phyloP scores from a whole-genome alignment of 2,329 filamentous ascomycete species.

The Pseudogymnoascus sp. region DNA sequence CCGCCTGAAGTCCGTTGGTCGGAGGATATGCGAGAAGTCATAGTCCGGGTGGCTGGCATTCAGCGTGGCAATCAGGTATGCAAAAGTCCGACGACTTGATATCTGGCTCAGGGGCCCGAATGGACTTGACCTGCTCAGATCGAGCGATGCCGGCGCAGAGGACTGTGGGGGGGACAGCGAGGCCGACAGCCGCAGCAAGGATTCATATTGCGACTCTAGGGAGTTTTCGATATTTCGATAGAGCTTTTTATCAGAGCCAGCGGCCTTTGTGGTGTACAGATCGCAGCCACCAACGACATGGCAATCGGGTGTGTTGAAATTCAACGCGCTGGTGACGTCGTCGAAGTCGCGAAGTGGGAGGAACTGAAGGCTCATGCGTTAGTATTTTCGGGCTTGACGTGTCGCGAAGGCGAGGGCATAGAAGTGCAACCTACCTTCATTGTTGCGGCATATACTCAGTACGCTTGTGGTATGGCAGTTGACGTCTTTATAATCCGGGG shows the following conservation, averaged over 20 bases:
- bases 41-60: slow-evolving; percentile 96
- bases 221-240: slow-evolving; percentile 93
- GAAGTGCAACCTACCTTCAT: slow-evolving; percentile 21
- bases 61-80: slow-evolving; percentile 90
- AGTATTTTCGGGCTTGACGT: background rate
- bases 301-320: slow-evolving; percentile 90
- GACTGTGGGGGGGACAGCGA: slow-evolving; percentile 76
- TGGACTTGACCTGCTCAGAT: slow-evolving; percentile 78
- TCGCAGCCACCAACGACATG: slow-evolving; percentile 91
- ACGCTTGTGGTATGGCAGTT: background rate
- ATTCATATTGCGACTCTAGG: slow-evolving; percentile 84
- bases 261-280: slow-evolving; percentile 94
- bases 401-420: slow-evolving; percentile 18
- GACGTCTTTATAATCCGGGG: background rate
- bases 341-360: slow-evolving; percentile 86
- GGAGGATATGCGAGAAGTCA: slow-evolving; percentile 87
- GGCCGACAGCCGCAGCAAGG: slow-evolving; percentile 74
- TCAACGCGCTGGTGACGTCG: slow-evolving; percentile 82
- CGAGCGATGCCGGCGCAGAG: slow-evolving; percentile 41
- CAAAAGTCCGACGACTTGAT: slow-evolving; percentile 83
- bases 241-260: slow-evolving; percentile 90
- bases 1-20: slow-evolving; percentile 80
- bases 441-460: slow-evolving; percentile 21
- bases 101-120: slow-evolving; percentile 87
- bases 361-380: slow-evolving; percentile 52